phyloP scores from a whole-genome alignment of 1,284 basidiomycete genomes.

The Crucibulum parvulum region DNA sequence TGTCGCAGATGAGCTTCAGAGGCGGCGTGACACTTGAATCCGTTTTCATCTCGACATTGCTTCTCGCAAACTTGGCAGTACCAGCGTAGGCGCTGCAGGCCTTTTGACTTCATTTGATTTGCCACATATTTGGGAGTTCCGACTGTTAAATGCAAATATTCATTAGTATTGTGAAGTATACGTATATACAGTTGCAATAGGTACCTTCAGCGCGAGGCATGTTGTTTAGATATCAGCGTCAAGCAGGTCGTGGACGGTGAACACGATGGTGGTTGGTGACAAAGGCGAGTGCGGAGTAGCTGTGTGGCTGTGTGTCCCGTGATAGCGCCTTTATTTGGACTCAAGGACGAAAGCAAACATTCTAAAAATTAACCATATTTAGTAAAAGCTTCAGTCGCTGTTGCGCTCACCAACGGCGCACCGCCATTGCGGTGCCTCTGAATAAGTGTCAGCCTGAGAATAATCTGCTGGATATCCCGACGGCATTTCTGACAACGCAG shows the following conservation, averaged over 20 bases:
- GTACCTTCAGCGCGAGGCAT: conserved; percentile 85
- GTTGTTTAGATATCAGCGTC: conserved; percentile 22
- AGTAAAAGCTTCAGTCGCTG: too few relatives aligned
- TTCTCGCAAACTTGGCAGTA: conserved; percentile 98
- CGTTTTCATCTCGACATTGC: conserved; percentile 96
- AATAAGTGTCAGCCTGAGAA: too few relatives aligned
- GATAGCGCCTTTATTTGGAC: too few relatives aligned
- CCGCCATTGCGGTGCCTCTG: too few relatives aligned
- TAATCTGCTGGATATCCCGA: too few relatives aligned
- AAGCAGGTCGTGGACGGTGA: neutral
- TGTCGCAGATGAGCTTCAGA: conserved; percentile 93
- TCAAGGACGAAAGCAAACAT: too few relatives aligned
- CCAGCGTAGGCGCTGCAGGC: conserved; percentile 92
- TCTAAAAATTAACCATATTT: neutral
- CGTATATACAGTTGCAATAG: conserved; percentile 3
- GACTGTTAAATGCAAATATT: conserved; percentile 47
- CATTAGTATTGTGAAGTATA: neutral
- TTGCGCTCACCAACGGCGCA: too few relatives aligned
- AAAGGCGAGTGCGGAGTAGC: neutral
- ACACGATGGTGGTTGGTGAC: neutral
- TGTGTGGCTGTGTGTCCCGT: neutral
- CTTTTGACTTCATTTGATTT: conserved; percentile 97
- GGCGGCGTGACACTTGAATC: conserved; percentile 91
- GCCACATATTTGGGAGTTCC: conserved; percentile 92
- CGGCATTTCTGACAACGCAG: too few relatives aligned